A percentile compares a stretch with the other conserved stretches of the same genome.
Conservation (phyloP, 1,139 yeast genomes). For the Geotrichum candidum region DNA sequence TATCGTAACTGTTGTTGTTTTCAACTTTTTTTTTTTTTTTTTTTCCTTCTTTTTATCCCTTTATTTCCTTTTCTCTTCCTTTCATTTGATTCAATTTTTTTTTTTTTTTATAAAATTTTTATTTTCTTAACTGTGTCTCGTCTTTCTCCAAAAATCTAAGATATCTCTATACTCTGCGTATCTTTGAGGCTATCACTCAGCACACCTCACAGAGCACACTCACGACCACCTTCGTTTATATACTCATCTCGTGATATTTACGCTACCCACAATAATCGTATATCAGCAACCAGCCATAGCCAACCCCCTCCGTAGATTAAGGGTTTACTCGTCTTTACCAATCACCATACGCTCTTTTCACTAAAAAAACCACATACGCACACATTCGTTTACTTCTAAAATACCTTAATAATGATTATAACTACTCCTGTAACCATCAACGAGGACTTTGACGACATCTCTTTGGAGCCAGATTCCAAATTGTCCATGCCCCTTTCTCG, state of each 20-base stretch:
- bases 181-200: background rate
- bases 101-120: background rate
- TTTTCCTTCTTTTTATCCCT: background rate
- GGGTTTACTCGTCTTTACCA: background rate
- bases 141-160: background rate
- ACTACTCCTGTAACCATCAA: slow-evolving; percentile 10
- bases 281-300: background rate
- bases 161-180: background rate
- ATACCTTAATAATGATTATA: background rate
- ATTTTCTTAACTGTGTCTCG: background rate
- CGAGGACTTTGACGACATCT: slow-evolving; percentile 30
- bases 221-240: background rate
- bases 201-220: background rate
- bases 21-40: background rate
- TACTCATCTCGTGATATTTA: background rate
- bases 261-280: background rate
- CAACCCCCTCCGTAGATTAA: background rate
- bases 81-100: background rate
- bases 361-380: too few relatives aligned
- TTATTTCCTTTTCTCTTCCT: background rate
- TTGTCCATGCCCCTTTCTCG: background rate
- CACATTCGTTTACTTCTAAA: too few relatives aligned
- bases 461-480: slow-evolving; percentile 17
- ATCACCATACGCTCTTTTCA: background rate
- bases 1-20: too few relatives aligned